Percentiles rank a stretch among this genome's conserved stretches.
These are phyloP conservation scores for Saxophila tyrrhenica DNA, from an alignment of 495 filamentous ascomycete species.

Conservation along the genomic window DNA sequence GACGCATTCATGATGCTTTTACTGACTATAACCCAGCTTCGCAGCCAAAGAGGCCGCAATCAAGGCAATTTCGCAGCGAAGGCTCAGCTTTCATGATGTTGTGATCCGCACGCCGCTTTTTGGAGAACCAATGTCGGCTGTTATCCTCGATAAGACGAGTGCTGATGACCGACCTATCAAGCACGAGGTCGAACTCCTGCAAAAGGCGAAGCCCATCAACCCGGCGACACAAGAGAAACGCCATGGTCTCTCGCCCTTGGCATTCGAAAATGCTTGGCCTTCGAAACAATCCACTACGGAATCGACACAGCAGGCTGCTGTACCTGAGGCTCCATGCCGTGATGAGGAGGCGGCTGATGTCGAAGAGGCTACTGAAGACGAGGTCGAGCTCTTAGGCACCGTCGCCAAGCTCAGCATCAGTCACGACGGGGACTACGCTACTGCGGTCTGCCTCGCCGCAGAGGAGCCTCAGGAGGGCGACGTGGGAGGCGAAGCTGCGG, in stretches of 20 bases:
- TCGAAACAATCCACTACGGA: not conserved
- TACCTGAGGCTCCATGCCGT: too few relatives aligned
- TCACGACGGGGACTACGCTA: slow-evolving; percentile 39
- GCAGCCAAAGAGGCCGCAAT: slow-evolving; percentile 57
- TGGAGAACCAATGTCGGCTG: slow-evolving; percentile 12
- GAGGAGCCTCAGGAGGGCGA: slow-evolving; percentile 13
- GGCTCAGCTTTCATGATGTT: slow-evolving; percentile 37
- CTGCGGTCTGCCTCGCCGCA: slow-evolving; percentile 30
- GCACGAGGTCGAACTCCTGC: not conserved
- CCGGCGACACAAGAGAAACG: too few relatives aligned
- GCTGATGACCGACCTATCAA: not conserved
- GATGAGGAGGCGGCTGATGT: not conserved
- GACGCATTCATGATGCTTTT: not conserved
- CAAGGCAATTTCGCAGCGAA: slow-evolving; percentile 42
- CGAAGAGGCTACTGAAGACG: not conserved
- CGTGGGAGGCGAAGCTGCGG: slow-evolving; percentile 19
- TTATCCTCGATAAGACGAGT: slow-evolving; percentile 14
- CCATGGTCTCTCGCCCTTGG: too few relatives aligned
- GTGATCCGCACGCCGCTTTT: not conserved
- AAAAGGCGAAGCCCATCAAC: not conserved
- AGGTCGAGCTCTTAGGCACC: not conserved
- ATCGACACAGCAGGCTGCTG: not conserved
- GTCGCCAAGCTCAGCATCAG: slow-evolving; percentile 33
- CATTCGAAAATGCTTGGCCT: not conserved
- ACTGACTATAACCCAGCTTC: slow-evolving; percentile 25